These are phyloP conservation scores for Coelastrella sp. DNA, from an alignment of 139 green algal genomes.

Conservation along the genomic window DNA sequence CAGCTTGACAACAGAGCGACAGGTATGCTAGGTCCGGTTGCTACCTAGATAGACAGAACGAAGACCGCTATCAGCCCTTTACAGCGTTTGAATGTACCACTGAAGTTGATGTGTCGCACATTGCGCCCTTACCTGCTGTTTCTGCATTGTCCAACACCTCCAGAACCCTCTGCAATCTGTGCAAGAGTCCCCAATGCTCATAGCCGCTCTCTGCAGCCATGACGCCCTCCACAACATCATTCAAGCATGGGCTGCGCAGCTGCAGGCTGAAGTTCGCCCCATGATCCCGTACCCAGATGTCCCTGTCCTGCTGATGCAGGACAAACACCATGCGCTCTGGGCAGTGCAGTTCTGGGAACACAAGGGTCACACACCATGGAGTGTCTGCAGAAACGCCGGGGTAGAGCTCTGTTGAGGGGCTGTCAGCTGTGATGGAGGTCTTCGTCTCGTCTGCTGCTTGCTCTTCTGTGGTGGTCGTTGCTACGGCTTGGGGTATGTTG, in stretches of 20 bases:
- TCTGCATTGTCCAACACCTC: conserved; percentile 79
- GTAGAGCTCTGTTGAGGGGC: neutral
- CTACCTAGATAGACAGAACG: no score
- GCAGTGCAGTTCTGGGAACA: conserved; percentile 61
- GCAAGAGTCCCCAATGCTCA: conserved; percentile 79
- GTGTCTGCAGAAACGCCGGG: neutral
- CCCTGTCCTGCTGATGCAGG: conserved; percentile 57
- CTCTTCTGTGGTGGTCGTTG: neutral
- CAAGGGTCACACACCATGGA: conserved; percentile 50
- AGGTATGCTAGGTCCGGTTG: no score
- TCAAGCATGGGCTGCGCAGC: conserved; percentile 35
- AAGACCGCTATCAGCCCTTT: no score
- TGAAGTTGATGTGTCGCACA: no score
- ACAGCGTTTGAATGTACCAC: no score
- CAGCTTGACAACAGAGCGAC: no score
- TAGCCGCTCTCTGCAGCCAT: conserved; percentile 68
- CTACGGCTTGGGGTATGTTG: neutral
- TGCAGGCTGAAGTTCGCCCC: conserved; percentile 48
- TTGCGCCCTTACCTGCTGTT: conserved; percentile 59
- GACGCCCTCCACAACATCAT: conserved; percentile 54
- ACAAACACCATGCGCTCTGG: conserved; percentile 78
- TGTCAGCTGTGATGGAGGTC: neutral
- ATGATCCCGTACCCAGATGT: conserved; percentile 74
- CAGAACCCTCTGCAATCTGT: conserved; percentile 74
- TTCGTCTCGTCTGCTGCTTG: neutral